Evolutionary conservation across 371 early-diverging fungal genomes (phyloP).

Genomic region (Mucor circinelloides): DNA sequence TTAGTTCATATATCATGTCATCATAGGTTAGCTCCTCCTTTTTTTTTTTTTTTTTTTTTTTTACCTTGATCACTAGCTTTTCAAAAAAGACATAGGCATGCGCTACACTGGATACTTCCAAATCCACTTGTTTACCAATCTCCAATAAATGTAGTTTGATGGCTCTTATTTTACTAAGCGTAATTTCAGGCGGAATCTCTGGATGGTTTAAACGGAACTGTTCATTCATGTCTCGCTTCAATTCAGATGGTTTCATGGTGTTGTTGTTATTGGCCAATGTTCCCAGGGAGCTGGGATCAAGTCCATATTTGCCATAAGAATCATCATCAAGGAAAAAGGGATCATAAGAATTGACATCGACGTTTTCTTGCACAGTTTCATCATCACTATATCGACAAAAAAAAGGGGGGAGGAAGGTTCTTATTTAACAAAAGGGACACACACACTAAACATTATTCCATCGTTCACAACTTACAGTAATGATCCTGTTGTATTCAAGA

Average conservation of each 20-base stretch:
- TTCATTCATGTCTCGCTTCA: constrained; percentile 74
- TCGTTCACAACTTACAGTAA: constrained; percentile 30
- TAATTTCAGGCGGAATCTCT: constrained; percentile 70
- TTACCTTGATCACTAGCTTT: constrained; percentile 79
- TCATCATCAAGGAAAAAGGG: constrained; percentile 70
- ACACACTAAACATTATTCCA: background rate
- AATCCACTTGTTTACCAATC: constrained; percentile 51
- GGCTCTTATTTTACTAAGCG: constrained; percentile 78
- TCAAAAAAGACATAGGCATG: constrained; percentile 91
- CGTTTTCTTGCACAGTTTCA: constrained; percentile 4
- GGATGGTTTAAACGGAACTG: constrained; percentile 77
- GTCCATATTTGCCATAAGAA: constrained; percentile 31
- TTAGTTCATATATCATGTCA: background rate
- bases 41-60: background rate
- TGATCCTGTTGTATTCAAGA: constrained; percentile 39
- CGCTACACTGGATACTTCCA: constrained; percentile 92
- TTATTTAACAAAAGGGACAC: background rate
- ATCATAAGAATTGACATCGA: constrained; percentile 40
- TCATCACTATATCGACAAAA: constrained; percentile 17
- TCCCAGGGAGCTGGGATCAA: constrained; percentile 34
- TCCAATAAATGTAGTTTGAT: constrained; percentile 70
- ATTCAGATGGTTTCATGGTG: constrained; percentile 50
- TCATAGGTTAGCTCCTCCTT: background rate
- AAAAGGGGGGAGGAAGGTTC: background rate
- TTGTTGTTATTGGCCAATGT: constrained; percentile 1